These are phyloP conservation scores for Fusarium nurragi DNA, from an alignment of 2,329 filamentous ascomycete genomes.

Conservation along the genomic window DNA sequence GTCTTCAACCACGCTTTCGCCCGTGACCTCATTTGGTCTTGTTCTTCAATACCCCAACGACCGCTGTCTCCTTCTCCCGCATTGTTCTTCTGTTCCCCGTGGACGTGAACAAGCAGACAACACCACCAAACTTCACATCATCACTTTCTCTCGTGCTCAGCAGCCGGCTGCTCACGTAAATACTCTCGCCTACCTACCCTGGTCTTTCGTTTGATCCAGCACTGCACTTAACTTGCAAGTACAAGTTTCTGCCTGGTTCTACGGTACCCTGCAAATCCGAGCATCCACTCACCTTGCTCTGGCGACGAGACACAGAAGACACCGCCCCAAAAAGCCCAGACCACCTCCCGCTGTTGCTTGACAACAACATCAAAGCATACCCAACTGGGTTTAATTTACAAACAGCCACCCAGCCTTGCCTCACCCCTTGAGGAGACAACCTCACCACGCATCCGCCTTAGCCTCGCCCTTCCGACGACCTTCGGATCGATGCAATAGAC, in stretches of 20 bases:
- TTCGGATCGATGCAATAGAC: conserved; percentile 42
- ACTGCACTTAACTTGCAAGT: conserved; percentile 36
- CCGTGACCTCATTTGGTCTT: conserved; percentile 45
- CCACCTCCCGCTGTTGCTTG: conserved; percentile 35
- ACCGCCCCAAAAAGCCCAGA: conserved; percentile 43
- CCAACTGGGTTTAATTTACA: conserved; percentile 40
- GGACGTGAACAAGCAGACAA: conserved; percentile 43
- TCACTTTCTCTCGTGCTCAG: conserved; percentile 43
- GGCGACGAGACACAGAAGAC: conserved; percentile 42
- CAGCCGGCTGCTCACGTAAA: conserved; percentile 46
- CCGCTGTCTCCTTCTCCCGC: conserved; percentile 36
- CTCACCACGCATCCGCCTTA: conserved; percentile 31
- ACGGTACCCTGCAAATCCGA: conserved; percentile 39
- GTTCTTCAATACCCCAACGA: conserved; percentile 43
- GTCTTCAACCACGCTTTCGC: conserved; percentile 34
- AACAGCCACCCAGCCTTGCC: conserved; percentile 38
- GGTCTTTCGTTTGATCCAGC: conserved; percentile 41
- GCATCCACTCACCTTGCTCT: conserved; percentile 41
- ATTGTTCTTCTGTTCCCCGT: conserved; percentile 44
- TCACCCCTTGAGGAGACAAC: conserved; percentile 35
- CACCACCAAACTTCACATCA: conserved; percentile 30
- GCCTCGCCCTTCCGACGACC: conserved; percentile 37
- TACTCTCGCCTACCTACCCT: conserved; percentile 28
- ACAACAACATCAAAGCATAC: conserved; percentile 34
- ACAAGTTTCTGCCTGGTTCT: conserved; percentile 42